Evolutionary conservation across 345 rosid genomes (phyloP), one percentile per base, ranked within the genome.

Genomic region (Brassica cretica): DNA sequence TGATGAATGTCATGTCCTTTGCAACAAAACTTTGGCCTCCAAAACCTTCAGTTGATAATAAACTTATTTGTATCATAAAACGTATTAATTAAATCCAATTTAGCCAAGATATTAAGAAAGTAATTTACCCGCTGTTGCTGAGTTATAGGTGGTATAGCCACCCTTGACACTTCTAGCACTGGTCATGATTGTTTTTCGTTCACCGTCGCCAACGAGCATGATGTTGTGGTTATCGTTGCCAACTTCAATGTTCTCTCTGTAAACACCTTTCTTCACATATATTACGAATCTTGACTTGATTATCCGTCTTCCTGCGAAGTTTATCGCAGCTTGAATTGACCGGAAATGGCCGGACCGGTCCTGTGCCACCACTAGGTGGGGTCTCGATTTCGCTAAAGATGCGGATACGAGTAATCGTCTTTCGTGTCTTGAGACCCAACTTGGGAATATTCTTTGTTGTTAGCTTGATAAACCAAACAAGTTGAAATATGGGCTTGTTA

Each of bases 181-280:
- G 3, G 93, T 88, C 66, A 93, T 84, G 33, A 89, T 84, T 39
- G 98, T 93, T 30, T 49, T 74, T 74, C 86, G 83, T 75, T 82
- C 63, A 0, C 97, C 96, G 55, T 91, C 97, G 0, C 97, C 98
- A 15, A 89, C 86, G 8, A 91, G 74, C 98, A 90, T 93, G 15
- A 91, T 85, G 61, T 91, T 88, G 71, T 85, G 86, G 73, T 89
- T 53, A 0, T 80, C 81, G 35, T 72, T 83, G 0, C 88, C 90
- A 18, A 88, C 85, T 49, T 87, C 90, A 6, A 89, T 75, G 72
- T 87, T 90, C 73, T 93, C 98, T 27, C 74, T 71, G 21, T 93
- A 93, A 73, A 84, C 78, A 29, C 98, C 98, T 1, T 84, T 81
- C 83, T 89, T 93, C 58, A 93, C 82, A 35, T 64, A 80, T 51